Conservation (phyloP, 768 basidiomycete genomes). For the Pholiota microspora region DNA sequence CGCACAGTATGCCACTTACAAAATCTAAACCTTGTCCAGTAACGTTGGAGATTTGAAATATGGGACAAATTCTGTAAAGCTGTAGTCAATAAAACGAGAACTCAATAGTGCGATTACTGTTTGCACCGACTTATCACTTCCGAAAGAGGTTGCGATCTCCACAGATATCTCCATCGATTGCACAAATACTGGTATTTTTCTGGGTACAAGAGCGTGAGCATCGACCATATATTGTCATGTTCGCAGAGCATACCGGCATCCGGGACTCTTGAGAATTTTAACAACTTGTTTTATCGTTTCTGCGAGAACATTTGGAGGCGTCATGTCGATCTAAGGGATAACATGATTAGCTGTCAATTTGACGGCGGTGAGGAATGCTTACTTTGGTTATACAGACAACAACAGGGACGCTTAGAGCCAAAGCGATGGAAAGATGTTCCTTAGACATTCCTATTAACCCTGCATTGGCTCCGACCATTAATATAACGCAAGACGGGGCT, state of each 20-base stretch:
- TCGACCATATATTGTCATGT: neutral
- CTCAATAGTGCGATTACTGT: neutral
- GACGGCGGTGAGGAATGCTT: neutral
- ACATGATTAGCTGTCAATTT: neutral
- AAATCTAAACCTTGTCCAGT: conserved; percentile 88
- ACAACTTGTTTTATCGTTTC: conserved; percentile 91
- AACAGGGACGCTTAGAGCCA: conserved; percentile 92
- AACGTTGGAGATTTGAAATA: conserved; percentile 92
- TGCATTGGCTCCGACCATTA: conserved; percentile 96
- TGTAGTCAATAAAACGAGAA: neutral
- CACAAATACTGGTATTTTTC: conserved; percentile 83
- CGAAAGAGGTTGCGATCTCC: conserved; percentile 73
- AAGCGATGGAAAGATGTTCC: conserved; percentile 93
- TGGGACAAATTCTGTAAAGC: conserved; percentile 72
- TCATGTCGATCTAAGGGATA: conserved; percentile 84
- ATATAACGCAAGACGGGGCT: conserved; percentile 85
- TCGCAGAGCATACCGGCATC: conserved; percentile 64
- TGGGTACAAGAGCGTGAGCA: conserved; percentile 22
- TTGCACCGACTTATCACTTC: conserved; percentile 62
- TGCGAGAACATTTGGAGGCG: conserved; percentile 85
- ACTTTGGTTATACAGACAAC: conserved; percentile 95
- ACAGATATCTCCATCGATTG: conserved; percentile 79
- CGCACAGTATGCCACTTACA: conserved; percentile 40
- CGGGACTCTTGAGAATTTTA: conserved; percentile 90
- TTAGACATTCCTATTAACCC: conserved; percentile 91